Conservation (phyloP, 805 yeast species). For the Cyberlindnera nakhonratchasimensis region DNA sequence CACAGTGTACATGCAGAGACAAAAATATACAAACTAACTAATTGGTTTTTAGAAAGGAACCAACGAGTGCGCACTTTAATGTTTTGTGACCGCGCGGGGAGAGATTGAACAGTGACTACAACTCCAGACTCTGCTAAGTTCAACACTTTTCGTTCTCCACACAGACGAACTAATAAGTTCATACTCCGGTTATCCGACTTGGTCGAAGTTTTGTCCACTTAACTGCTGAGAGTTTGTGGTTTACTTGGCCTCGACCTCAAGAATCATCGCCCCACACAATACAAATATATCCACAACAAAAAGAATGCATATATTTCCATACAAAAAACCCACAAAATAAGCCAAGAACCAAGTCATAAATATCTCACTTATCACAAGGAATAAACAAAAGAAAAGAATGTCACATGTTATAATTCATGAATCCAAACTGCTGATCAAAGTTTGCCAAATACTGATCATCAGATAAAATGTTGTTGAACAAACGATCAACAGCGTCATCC, state of each 20-base stretch:
- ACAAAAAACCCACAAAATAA: too few relatives aligned
- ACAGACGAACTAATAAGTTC: too few relatives aligned
- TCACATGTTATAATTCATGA: not conserved
- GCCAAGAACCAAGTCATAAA: too few relatives aligned
- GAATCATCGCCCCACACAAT: not conserved
- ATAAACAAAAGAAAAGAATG: not conserved
- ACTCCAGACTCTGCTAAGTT: not conserved
- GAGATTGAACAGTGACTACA: not conserved
- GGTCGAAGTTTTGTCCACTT: too few relatives aligned
- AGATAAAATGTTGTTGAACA: conserved; percentile 11
- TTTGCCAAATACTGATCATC: conserved; percentile 7
- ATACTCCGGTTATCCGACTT: not conserved
- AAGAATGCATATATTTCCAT: too few relatives aligned
- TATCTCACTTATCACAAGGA: too few relatives aligned
- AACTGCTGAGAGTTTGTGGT: too few relatives aligned
- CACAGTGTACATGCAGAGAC: too few relatives aligned
- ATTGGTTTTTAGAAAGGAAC: too few relatives aligned
- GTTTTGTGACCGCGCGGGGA: not conserved
- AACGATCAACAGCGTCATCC: conserved; percentile 12
- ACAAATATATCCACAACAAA: too few relatives aligned
- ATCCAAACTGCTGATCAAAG: conserved; percentile 9
- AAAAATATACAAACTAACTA: too few relatives aligned
- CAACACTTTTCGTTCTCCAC: not conserved
- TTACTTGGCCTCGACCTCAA: too few relatives aligned
- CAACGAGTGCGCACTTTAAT: not conserved